Base-by-base conservation (phyloP, 2,329 filamentous ascomycete species). In the Chaetomiaceae sp. region DNA sequence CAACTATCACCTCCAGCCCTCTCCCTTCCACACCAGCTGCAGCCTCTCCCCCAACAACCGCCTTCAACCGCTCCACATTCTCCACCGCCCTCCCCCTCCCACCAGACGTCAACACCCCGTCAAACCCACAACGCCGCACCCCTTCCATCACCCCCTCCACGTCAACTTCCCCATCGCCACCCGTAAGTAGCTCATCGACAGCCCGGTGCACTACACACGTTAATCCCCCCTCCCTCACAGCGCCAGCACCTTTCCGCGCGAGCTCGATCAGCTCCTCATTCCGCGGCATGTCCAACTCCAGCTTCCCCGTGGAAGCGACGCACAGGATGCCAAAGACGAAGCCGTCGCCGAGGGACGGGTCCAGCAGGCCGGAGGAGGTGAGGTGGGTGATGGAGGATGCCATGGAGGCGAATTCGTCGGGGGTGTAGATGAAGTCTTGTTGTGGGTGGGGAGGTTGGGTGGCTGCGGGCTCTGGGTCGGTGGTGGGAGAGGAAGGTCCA, bases 241-340 rank as follows among this genome's bases (percentile, higher is more conserved):
- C 11, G 59, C 60, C 26, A 68, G 67, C 2, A 71, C 73, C 6
- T 51, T 56, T 0, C 22, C 9, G 22, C 22, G 75, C 71, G 12
- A 65, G 58, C 2, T 54, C 33, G 1, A 76, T 62, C 4, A 81
- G 68, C 42, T 54, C 51, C 2, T 27, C 42, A 56, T 70, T 75
- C 36, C 64, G 56, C n/a, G 58, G 52, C 6, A 55, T 51, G 52
- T 79, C 70, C n/a, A 78, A 49, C 14, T 38, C 51, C 27, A 65
- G 37, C 18, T 49, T 42, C 27, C 43, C 49, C 8, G n/a, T 5
- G 15, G 22, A 4, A 15, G 2, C 7, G 34, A 5, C 29, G 34
- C 10, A 9, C 11, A 79, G 51, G 2, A 74, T 60, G 4, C 76
- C 76, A 52, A 80, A 77, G 7, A 81, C 76, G 53, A 81, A 80